Evolutionary conservation across 2,329 filamentous ascomycete genomes (phyloP).

Genomic region (Chaetomium globosum): DNA sequence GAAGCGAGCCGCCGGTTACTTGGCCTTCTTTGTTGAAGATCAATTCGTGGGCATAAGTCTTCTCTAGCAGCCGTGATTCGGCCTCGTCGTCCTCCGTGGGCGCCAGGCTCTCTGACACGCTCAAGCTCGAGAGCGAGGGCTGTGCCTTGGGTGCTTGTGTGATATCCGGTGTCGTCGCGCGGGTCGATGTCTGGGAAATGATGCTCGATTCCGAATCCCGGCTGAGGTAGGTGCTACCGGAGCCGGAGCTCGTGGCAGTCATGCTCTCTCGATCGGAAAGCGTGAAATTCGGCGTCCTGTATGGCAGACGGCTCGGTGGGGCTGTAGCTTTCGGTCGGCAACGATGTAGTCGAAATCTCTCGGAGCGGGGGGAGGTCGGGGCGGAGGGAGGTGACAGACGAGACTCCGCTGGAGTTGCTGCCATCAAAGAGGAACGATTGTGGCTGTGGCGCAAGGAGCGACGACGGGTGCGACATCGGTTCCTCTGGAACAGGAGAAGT

Average conservation of each 20-base stretch:
- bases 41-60: slow-evolving; percentile 87
- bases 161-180: slow-evolving; percentile 82
- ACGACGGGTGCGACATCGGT: slow-evolving; percentile 38
- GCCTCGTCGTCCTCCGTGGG: slow-evolving; percentile 79
- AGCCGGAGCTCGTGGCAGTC: slow-evolving; percentile 74
- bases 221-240: slow-evolving; percentile 76
- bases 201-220: slow-evolving; percentile 80
- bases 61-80: slow-evolving; percentile 84
- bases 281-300: slow-evolving; percentile 55
- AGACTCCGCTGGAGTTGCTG: slow-evolving; percentile 46
- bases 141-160: slow-evolving; percentile 57
- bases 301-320: slow-evolving; percentile 49
- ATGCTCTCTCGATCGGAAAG: slow-evolving; percentile 68
- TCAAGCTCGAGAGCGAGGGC: slow-evolving; percentile 69
- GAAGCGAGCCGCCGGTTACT: slow-evolving; percentile 87
- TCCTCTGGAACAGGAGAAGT: slow-evolving; percentile 46
- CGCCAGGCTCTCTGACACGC: slow-evolving; percentile 64
- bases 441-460: slow-evolving; percentile 48
- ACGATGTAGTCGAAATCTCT: slow-evolving; percentile 57
- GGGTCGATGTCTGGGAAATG: slow-evolving; percentile 78
- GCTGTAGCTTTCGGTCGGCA: slow-evolving; percentile 53
- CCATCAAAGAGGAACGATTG: slow-evolving; percentile 49
- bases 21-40: slow-evolving; percentile 93
- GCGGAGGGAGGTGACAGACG: slow-evolving; percentile 53
- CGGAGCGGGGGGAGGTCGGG: slow-evolving; percentile 57